Percentiles rank a stretch among this genome's conserved stretches.
Evolutionary conservation across 768 basidiomycete genomes (phyloP).

Genomic region (Xerocomellus amylosporus): DNA sequence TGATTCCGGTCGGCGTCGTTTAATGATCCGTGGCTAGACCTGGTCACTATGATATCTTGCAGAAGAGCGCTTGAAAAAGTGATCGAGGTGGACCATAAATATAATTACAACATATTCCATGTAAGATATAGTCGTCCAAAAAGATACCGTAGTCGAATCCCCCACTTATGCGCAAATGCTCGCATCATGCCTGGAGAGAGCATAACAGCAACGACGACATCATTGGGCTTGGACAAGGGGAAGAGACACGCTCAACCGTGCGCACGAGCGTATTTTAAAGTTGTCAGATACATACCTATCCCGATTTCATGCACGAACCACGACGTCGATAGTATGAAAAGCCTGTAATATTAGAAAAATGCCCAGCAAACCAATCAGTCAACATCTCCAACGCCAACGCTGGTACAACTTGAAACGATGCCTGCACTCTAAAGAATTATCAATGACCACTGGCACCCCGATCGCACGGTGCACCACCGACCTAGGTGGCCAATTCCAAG

Average conservation of each 20-base stretch:
- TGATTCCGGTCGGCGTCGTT: not conserved
- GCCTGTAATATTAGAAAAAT: not conserved
- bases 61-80: conserved; percentile 12
- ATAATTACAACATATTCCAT: conserved; percentile 6
- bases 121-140: conserved; percentile 1
- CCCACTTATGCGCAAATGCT: too few species aligned
- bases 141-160: too few species aligned
- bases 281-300: too few species aligned
- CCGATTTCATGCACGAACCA: not conserved
- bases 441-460: conserved; percentile 19
- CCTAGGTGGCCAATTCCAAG: conserved; percentile 31
- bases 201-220: too few species aligned
- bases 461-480: conserved; percentile 29
- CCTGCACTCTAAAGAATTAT: conserved; percentile 25
- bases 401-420: conserved; percentile 16
- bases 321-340: not conserved
- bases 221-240: too few species aligned
- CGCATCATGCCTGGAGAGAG: too few species aligned
- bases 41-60: conserved; percentile 80
- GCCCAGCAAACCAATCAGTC: not conserved
- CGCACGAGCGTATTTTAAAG: too few species aligned
- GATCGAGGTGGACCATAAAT: not conserved
- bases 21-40: conserved; percentile 46
- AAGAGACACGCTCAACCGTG: too few species aligned
- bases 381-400: not conserved